Evolutionary conservation across 2,329 filamentous ascomycete species (phyloP).

Genomic region (Ophiostoma sp.): DNA sequence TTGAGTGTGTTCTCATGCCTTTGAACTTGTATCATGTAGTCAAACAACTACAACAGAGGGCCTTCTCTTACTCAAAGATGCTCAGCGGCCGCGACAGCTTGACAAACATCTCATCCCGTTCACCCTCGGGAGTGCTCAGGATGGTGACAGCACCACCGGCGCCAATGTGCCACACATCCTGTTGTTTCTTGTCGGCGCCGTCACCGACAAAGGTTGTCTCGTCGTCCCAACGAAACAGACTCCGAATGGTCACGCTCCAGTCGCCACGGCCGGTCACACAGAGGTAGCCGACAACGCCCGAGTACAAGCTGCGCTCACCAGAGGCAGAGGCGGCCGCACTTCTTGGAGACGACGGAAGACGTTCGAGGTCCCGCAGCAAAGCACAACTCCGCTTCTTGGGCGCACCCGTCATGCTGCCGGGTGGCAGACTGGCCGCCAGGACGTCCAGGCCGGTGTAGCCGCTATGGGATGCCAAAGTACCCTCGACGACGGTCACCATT

Average conservation of each 20-base stretch:
- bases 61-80: slow-evolving; percentile 42
- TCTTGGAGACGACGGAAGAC: slow-evolving; percentile 36
- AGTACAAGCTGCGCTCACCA: slow-evolving; percentile 71
- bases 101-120: slow-evolving; percentile 88
- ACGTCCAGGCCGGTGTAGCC: slow-evolving; percentile 69
- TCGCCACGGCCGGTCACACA: slow-evolving; percentile 82
- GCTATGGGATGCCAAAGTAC: slow-evolving; percentile 46
- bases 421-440: slow-evolving; percentile 74
- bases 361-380: slow-evolving; percentile 71
- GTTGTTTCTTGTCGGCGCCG: slow-evolving; percentile 31
- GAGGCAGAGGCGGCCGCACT: too few species aligned
- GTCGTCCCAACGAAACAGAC: slow-evolving; percentile 71
- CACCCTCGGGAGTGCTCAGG: slow-evolving; percentile 74
- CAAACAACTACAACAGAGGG: background rate
- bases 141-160: slow-evolving; percentile 89
- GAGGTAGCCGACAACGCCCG: slow-evolving; percentile 86
- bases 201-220: slow-evolving; percentile 41
- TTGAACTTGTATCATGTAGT: background rate
- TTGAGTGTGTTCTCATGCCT: slow-evolving; percentile 25
- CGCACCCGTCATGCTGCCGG: slow-evolving; percentile 94
- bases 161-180: slow-evolving; percentile 76
- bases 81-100: slow-evolving; percentile 64
- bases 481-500: slow-evolving; percentile 86
- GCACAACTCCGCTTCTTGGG: slow-evolving; percentile 93
- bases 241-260: slow-evolving; percentile 89